These are phyloP conservation scores for Fusarium sp. DNA, from an alignment of 2,329 filamentous ascomycete species.

Conservation along the genomic window DNA sequence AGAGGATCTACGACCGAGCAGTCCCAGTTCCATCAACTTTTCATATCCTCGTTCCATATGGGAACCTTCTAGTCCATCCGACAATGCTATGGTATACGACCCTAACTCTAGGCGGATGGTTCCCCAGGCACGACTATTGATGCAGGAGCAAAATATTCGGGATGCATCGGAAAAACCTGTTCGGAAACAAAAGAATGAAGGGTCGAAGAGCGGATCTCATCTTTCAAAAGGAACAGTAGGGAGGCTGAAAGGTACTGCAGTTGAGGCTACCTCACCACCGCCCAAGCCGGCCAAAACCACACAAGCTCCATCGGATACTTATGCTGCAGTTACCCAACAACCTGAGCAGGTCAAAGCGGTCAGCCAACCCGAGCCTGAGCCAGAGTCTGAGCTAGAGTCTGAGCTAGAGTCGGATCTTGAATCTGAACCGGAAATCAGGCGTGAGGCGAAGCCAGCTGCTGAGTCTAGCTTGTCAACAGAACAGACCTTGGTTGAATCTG, in stretches of 20 bases:
- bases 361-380: slow-evolving; percentile 5
- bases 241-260: slow-evolving; percentile 60
- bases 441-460: neutral
- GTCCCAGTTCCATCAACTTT: slow-evolving; percentile 67
- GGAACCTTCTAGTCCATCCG: slow-evolving; percentile 52
- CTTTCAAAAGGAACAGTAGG: slow-evolving; percentile 64
- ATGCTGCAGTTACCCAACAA: slow-evolving; percentile 5
- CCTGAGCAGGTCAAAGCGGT: slow-evolving; percentile 7
- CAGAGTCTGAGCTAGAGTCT: slow-evolving; percentile 9
- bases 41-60: slow-evolving; percentile 64
- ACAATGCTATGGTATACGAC: slow-evolving; percentile 68
- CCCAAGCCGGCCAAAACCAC: slow-evolving; percentile 44
- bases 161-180: slow-evolving; percentile 54
- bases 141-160: slow-evolving; percentile 55
- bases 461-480: neutral
- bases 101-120: slow-evolving; percentile 74
- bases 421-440: slow-evolving; percentile 17
- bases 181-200: slow-evolving; percentile 55
- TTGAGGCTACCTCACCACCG: slow-evolving; percentile 48
- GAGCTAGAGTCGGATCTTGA: slow-evolving; percentile 26
- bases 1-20: slow-evolving; percentile 53
- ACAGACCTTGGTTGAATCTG: slow-evolving; percentile 13
- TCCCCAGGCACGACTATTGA: slow-evolving; percentile 57
- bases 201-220: slow-evolving; percentile 58
- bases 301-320: slow-evolving; percentile 4